These are phyloP conservation scores for Verticillium nubilum DNA, from an alignment of 2,329 filamentous ascomycete species.

Conservation along the genomic window DNA sequence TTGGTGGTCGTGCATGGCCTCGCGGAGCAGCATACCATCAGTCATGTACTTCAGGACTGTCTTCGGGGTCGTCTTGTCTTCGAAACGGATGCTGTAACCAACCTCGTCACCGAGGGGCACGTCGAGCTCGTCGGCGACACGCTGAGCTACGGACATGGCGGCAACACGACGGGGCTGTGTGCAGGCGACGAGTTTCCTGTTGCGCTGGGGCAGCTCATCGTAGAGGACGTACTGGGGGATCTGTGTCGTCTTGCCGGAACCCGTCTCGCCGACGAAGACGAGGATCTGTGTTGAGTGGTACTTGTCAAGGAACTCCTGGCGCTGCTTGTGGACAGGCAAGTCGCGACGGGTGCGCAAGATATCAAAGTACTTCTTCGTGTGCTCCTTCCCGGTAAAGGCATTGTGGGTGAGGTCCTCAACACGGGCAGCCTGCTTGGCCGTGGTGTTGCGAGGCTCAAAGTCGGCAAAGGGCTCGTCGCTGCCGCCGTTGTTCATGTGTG, in stretches of 20 bases:
- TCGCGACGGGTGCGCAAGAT: conserved; percentile 81
- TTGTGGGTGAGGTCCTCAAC: conserved; percentile 80
- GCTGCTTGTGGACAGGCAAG: conserved; percentile 87
- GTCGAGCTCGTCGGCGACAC: conserved; percentile 96
- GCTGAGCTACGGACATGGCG: conserved; percentile 96
- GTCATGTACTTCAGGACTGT: conserved; percentile 99
- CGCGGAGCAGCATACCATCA: conserved; percentile 94
- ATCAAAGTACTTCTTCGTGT: conserved; percentile 81
- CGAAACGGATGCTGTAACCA: conserved; percentile 98
- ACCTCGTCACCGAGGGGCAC: conserved; percentile 90
- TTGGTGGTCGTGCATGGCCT: conserved; percentile 93
- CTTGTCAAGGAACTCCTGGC: conserved; percentile 86
- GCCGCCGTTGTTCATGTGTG: conserved; percentile 67
- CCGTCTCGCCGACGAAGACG: conserved; percentile 97
- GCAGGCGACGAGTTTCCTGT: conserved; percentile 88
- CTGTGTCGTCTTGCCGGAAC: conserved; percentile 98
- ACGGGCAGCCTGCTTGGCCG: conserved; percentile 63
- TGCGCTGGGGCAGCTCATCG: conserved; percentile 86
- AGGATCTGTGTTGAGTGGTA: conserved; percentile 95
- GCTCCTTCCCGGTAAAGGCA: conserved; percentile 73
- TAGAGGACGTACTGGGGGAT: conserved; percentile 98
- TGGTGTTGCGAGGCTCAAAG: conserved; percentile 76
- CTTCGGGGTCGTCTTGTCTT: conserved; percentile 83
- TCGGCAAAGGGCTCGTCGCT: conserved; percentile 45
- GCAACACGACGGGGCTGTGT: conserved; percentile 97